Evolutionary conservation across 176 grass and related monocot species (phyloP).

Genomic region (Lolium multiflorum): DNA sequence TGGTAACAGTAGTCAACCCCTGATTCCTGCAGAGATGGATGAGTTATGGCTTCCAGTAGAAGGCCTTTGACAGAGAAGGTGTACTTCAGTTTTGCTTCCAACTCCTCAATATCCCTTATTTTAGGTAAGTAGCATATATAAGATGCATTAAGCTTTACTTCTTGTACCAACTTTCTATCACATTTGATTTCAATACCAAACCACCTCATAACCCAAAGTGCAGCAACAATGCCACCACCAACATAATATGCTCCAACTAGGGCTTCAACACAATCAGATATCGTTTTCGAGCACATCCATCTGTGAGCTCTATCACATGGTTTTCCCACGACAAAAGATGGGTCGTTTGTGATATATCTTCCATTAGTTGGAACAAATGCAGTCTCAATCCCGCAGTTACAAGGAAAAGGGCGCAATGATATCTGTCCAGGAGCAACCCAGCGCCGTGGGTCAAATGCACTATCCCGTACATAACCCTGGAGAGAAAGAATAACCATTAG

Average conservation of each 20-base stretch:
- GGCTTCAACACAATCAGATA: constrained; percentile 93
- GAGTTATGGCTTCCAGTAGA: constrained; percentile 83
- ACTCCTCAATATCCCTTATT: constrained; percentile 63
- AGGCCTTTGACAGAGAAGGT: constrained; percentile 69
- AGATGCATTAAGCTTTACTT: constrained; percentile 59
- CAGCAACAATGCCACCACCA: constrained; percentile 68
- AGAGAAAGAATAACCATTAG: constrained; percentile 30
- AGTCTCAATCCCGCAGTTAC: constrained; percentile 61
- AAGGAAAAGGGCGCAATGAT: constrained; percentile 66
- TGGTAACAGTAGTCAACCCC: constrained; percentile 81
- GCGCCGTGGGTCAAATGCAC: constrained; percentile 83
- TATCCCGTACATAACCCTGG: constrained; percentile 82
- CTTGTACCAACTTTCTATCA: constrained; percentile 53
- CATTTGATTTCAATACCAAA: constrained; percentile 70
- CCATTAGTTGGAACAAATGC: constrained; percentile 51
- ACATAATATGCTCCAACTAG: constrained; percentile 95
- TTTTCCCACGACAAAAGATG: constrained; percentile 77
- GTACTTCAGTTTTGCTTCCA: constrained; percentile 88
- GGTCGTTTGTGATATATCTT: constrained; percentile 57
- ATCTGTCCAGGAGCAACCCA: constrained; percentile 94
- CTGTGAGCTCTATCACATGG: constrained; percentile 90
- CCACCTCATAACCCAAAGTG: constrained; percentile 77
- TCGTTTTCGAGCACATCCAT: constrained; percentile 94
- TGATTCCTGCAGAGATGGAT: constrained; percentile 85
- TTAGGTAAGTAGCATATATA: constrained; percentile 50